Evolutionary conservation across 306 rosid genomes (phyloP).

Genomic region (Cyamopsis tetragonoloba): DNA sequence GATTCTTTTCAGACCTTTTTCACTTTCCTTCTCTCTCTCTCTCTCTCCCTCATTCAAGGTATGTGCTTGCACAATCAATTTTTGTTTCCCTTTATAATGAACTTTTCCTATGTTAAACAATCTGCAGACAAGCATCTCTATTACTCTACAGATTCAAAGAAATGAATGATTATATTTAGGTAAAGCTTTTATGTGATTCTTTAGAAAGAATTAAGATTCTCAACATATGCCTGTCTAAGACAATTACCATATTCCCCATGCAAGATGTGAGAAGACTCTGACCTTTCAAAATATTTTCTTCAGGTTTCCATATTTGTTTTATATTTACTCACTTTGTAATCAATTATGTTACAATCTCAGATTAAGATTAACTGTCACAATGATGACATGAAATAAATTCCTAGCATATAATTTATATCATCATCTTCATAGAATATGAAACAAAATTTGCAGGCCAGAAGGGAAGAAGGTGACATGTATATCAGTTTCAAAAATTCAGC

Average conservation of each 20-base stretch:
- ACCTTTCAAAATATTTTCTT: slow-evolving; percentile 5
- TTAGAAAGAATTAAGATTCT: background rate
- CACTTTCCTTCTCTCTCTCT: slow-evolving; percentile 15
- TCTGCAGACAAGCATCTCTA: slow-evolving; percentile 2
- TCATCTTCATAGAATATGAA: background rate
- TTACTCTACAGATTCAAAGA: background rate
- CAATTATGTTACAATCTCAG: background rate
- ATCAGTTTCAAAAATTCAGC: background rate
- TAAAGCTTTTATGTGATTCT: background rate
- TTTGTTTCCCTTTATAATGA: slow-evolving; percentile 1
- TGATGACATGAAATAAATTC: slow-evolving; percentile 7
- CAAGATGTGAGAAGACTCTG: slow-evolving; percentile 5
- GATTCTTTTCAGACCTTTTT: slow-evolving; percentile 1
- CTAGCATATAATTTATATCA: background rate
- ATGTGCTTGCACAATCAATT: background rate
- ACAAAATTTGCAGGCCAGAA: background rate
- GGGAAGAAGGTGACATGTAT: background rate
- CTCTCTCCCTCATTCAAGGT: slow-evolving; percentile 12
- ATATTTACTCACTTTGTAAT: background rate
- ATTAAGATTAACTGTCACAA: background rate
- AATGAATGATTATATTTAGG: slow-evolving; percentile 5
- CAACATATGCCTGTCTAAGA: background rate
- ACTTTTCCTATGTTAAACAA: slow-evolving; percentile 31
- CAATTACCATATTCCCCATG: slow-evolving; percentile 35
- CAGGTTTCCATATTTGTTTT: background rate